These are phyloP conservation scores for Diospyros lotus DNA, from an alignment of 148 eudicot species.

Conservation along the genomic window DNA sequence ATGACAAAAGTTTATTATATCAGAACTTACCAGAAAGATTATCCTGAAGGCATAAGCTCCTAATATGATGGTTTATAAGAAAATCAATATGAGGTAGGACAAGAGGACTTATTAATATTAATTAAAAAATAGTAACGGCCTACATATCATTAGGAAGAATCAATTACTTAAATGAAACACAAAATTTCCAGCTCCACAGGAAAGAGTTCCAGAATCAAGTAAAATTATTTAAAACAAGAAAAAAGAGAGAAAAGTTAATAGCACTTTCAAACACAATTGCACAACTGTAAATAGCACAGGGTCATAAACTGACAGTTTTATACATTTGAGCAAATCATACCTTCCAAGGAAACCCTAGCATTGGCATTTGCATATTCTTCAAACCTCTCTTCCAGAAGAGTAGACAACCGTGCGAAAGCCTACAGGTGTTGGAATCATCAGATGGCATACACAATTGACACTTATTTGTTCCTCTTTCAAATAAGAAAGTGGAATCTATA, in stretches of 20 bases:
- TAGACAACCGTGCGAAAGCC: constrained; percentile 57
- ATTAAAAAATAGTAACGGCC: not conserved
- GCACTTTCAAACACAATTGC: no score
- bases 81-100: not conserved
- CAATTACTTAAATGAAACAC: not conserved
- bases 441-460: not conserved
- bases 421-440: constrained; percentile 14
- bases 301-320: not conserved
- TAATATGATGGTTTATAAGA: no score
- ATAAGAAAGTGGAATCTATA: not conserved
- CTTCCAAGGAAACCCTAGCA: constrained; percentile 70
- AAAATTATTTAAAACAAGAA: not conserved
- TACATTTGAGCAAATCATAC: constrained; percentile 39
- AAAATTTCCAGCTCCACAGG: not conserved
- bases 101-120: not conserved
- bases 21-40: not conserved
- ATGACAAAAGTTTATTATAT: not conserved
- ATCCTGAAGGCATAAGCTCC: not conserved
- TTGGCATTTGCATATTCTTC: constrained; percentile 75
- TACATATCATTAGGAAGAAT: not conserved
- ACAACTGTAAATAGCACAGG: not conserved
- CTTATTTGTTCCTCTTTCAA: not conserved
- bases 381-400: constrained; percentile 63
- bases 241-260: not conserved
- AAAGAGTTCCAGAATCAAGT: not conserved